These are phyloP conservation scores for Lachancea sp. DNA, from an alignment of 805 yeast genomes.

Conservation along the genomic window DNA sequence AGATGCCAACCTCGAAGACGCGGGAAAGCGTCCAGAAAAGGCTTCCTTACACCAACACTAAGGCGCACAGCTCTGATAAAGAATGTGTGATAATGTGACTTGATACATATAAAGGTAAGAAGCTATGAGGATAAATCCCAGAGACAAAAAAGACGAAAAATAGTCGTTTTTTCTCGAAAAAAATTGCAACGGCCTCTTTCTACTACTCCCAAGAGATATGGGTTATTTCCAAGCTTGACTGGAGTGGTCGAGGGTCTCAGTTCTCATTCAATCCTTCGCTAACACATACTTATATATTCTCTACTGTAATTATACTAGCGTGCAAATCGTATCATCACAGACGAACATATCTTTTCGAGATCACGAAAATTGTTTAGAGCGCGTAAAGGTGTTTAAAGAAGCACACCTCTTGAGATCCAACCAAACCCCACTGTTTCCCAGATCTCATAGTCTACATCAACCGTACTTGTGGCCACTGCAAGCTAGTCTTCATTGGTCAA, in stretches of 20 bases:
- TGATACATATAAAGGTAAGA: background rate
- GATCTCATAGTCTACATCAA: background rate
- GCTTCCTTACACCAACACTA: background rate
- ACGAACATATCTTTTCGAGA: background rate
- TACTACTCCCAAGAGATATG: no score
- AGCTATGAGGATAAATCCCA: no score
- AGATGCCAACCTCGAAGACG: background rate
- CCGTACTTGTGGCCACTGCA: background rate
- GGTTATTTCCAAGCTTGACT: no score
- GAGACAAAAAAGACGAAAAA: no score
- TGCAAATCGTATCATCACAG: background rate
- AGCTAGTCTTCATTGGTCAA: background rate
- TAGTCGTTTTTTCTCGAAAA: no score
- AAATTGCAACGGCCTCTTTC: no score
- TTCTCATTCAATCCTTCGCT: background rate
- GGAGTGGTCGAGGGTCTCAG: no score
- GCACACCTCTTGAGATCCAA: background rate
- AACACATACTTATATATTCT: background rate
- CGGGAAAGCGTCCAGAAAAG: background rate
- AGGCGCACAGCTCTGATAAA: slow-evolving; percentile 2
- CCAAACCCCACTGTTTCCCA: background rate
- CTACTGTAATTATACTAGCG: background rate
- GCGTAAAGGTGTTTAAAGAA: background rate
- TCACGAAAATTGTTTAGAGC: slow-evolving; percentile 2
- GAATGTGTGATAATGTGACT: slow-evolving; percentile 20